Base-by-base conservation (phyloP, 805 yeast species). In the Blastobotrys terrestris region DNA sequence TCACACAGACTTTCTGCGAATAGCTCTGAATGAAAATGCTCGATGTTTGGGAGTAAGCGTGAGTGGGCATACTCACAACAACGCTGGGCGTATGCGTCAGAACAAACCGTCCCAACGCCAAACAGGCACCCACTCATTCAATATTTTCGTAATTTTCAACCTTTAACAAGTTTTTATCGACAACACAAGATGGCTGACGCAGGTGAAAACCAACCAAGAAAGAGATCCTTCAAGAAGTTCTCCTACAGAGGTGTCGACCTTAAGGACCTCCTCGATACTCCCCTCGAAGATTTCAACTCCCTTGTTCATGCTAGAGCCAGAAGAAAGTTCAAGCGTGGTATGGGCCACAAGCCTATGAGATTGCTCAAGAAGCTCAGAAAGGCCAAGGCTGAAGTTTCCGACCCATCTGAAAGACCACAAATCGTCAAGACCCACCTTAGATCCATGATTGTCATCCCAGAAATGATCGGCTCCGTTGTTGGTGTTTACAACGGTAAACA, bases 401-500 rank as follows among this genome's bases (percentile, higher is more conserved):
- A 64, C 31, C 83, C 81, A 71, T 87, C 87, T 74, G 98, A 94
- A 80, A 94, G 92, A 85, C 99, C 99, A 76, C 84, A 92, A 67
- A 78, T 81, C 64, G 98, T 94, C 79, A 94, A 92, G 87, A 94
- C 99, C 67, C 99, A 94, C 80, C 87, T 94, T 77, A 92, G 99
- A 86, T 91, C 91, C 87, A 89, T 91, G 96, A 77, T 94, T 75
- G 75, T 94, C 72, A 94, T 94, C 66, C 99, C 99, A 79, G 99
- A 94, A 84, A 94, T 94, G 99, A 90, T 94, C 71, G 99, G 99
- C 75, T 89, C 97, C 60, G 95, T 92, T 66, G 84, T 94, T 68
- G 97, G 97, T 80, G 87, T 94, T 69, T 94, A 94, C 96, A 94
- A 94, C 85, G 99, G 99, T 81, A 94, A 94, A 83, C 88, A 81